These are phyloP conservation scores for Clavispora carvajalis DNA, from an alignment of 805 yeast genomes.

Conservation along the genomic window DNA sequence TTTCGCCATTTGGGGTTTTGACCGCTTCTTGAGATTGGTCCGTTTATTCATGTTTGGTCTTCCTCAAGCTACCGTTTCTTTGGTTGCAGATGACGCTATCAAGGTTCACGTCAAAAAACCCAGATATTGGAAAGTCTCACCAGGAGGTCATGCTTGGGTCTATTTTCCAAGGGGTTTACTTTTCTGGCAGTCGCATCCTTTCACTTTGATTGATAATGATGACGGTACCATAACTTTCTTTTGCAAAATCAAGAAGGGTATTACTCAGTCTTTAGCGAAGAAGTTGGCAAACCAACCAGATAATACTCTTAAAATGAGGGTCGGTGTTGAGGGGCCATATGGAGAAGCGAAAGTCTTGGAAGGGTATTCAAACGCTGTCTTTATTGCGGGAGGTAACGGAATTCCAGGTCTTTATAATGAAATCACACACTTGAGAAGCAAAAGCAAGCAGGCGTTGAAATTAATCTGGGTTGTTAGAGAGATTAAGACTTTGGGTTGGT, in stretches of 20 bases:
- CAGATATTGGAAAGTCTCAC: slow-evolving; percentile 40
- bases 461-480: slow-evolving; percentile 25
- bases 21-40: slow-evolving; percentile 30
- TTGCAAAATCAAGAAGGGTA: slow-evolving; percentile 34
- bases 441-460: slow-evolving; percentile 16
- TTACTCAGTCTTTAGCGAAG: slow-evolving; percentile 28
- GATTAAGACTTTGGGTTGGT: slow-evolving; percentile 21
- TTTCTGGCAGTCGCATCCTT: slow-evolving; percentile 67
- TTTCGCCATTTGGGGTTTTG: slow-evolving; percentile 58
- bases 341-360: slow-evolving; percentile 48
- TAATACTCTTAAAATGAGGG: slow-evolving; percentile 21
- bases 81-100: slow-evolving; percentile 40
- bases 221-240: slow-evolving; percentile 22
- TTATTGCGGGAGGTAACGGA: slow-evolving; percentile 74
- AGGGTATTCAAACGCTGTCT: slow-evolving; percentile 48
- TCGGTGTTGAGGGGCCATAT: slow-evolving; percentile 63
- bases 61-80: slow-evolving; percentile 26
- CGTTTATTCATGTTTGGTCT: slow-evolving; percentile 32
- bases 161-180: slow-evolving; percentile 46
- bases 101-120: slow-evolving; percentile 47
- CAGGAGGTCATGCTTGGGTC: slow-evolving; percentile 56
- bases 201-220: slow-evolving; percentile 32
- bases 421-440: slow-evolving; percentile 24
- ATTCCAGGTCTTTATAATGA: slow-evolving; percentile 52
- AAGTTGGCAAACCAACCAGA: slow-evolving; percentile 24